phyloP scores from a whole-genome alignment of 78 protist species.

The Acrasis kona region DNA sequence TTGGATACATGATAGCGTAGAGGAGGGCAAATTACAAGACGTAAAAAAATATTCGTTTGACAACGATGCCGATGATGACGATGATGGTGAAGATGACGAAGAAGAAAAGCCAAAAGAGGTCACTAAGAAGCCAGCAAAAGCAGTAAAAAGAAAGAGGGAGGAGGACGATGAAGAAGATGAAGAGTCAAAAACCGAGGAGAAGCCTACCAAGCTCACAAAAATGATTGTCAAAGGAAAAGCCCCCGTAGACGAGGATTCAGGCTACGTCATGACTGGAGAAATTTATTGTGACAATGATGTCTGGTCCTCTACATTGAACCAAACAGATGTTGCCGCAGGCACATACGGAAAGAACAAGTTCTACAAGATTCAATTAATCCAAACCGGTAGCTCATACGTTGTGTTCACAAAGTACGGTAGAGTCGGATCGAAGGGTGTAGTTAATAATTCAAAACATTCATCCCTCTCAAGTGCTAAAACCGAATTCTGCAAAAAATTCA shows the following conservation, averaged over 20 bases:
- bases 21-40: not conserved
- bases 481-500: constrained; percentile 22
- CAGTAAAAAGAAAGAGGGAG: not conserved
- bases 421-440: constrained; percentile 16
- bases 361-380: constrained; percentile 63
- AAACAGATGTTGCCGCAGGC: constrained; percentile 41
- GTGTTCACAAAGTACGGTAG: constrained; percentile 73
- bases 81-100: constrained; percentile 18
- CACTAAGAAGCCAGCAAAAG: not conserved
- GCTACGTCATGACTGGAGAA: constrained; percentile 11
- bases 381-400: constrained; percentile 22
- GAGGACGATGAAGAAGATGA: not conserved
- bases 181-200: not conserved
- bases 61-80: not conserved
- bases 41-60: constrained; percentile 21
- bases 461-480: not conserved
- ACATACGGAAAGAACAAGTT: constrained; percentile 60
- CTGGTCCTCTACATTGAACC: constrained; percentile 53
- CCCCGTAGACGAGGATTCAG: constrained; percentile 37
- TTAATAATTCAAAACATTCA: not conserved
- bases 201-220: not conserved
- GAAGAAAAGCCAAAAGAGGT: not conserved
- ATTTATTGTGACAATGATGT: constrained; percentile 52
- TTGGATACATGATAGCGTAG: constrained; percentile 21
- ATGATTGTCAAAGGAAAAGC: constrained; percentile 33